Base-by-base conservation (phyloP, 495 filamentous ascomycete species). In the Terfezia boudieri region DNA sequence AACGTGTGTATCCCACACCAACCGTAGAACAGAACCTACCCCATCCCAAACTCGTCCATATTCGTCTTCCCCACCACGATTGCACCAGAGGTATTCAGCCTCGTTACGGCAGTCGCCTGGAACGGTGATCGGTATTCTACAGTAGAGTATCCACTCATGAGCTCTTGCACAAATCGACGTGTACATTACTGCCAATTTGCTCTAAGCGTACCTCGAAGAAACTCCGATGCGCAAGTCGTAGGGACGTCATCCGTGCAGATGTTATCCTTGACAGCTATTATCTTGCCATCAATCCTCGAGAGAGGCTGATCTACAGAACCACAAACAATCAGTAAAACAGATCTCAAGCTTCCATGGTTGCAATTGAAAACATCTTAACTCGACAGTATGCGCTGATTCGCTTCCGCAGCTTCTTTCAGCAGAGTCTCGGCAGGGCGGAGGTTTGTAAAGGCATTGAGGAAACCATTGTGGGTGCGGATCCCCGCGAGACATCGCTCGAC, bases 41-140 rank as follows among this genome's bases (percentile, higher is more conserved):
- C 90, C 90, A 98, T 98, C 20, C 90, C 90, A 68, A 96, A 98
- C 64, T 96, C 90, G 71, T 98, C 90, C 60, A 98, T 73, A 66
- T 93, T 94, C 0, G 86, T 86, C 66, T 94, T 95, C 8, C 82
- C 82, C 14, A 76, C 71, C 4, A 93, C 64, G 17, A 73, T 65
- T 6, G 79, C 80, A 41, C 84, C 85, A 20, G 77, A 72, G 51
- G 71, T 61, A 58, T 76, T 73, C 49, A 94, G 72, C 61, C 71
- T 71, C 50, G 73, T 63, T 35, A 94, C 77, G 37, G 94, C 85
- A 4, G 84, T 89, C 8, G 90, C 87, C 64, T 85, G 76, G 67
- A 83, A 90, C 20, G 92, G 92, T 5, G 63, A 65, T 36, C 53
- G 26, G 49, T 65, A 65, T 36, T 55, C 62, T 65, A 37, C 23